Evolutionary conservation across 1,284 basidiomycete genomes (phyloP).

Genomic region (Heterobasidion occidentale): DNA sequence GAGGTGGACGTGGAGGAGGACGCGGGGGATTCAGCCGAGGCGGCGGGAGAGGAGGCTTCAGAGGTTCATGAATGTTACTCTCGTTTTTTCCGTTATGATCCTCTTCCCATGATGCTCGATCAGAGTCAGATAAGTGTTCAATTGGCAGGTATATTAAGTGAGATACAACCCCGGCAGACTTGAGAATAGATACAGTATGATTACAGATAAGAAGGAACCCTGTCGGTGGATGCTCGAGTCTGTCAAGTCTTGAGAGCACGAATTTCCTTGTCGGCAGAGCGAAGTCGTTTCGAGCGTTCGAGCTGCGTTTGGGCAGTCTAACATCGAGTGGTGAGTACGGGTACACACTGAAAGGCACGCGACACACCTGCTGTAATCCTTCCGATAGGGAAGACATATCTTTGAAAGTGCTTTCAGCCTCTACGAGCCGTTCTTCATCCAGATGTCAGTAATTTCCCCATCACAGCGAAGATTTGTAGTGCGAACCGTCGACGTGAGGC

Average conservation of each 20-base stretch:
- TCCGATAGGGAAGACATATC: not conserved
- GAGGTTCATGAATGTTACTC: constrained; percentile 31
- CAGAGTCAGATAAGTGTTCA: no score
- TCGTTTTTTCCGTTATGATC: not conserved
- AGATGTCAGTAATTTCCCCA: no score
- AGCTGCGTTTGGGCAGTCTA: not conserved
- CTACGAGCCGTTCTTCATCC: not conserved
- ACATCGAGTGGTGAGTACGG: not conserved
- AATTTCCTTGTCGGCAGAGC: not conserved
- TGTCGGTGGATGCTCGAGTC: no score
- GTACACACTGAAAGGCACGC: not conserved
- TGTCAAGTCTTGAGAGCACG: not conserved
- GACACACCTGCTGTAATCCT: not conserved
- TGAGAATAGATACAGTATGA: no score
- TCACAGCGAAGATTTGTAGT: not conserved
- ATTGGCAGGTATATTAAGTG: no score
- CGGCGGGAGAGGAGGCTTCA: constrained; percentile 22
- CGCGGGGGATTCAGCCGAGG: constrained; percentile 16
- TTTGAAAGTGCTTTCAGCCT: not conserved
- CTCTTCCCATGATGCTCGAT: no score
- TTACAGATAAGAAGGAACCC: no score
- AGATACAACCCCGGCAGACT: no score
- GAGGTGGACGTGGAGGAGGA: constrained; percentile 26
- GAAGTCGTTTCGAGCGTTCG: not conserved
- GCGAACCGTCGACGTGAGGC: not conserved